These are phyloP conservation scores for Leucocoprinus birnbaumii DNA, from an alignment of 768 basidiomycete species.

Conservation along the genomic window DNA sequence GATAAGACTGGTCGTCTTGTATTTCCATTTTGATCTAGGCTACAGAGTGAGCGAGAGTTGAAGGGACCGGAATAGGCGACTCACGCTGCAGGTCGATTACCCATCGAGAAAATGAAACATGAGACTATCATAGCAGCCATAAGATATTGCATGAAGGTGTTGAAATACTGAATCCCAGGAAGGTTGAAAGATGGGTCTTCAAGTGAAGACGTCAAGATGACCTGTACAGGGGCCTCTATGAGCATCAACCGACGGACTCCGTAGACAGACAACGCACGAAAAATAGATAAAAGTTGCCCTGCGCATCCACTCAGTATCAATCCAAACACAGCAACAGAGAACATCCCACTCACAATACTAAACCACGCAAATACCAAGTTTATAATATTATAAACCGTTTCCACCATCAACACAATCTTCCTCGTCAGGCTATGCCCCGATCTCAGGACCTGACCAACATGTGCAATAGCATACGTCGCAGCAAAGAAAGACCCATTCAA, in stretches of 20 bases:
- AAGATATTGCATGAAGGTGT: conserved; percentile 68
- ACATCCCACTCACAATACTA: conserved; percentile 58
- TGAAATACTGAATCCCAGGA: conserved; percentile 65
- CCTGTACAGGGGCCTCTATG: conserved; percentile 34
- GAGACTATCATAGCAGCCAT: conserved; percentile 86
- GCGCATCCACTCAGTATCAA: neutral
- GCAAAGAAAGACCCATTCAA: conserved; percentile 94
- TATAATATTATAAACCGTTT: conserved; percentile 85
- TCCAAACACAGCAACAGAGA: neutral
- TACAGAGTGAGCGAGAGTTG: neutral
- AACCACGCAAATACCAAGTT: conserved; percentile 95
- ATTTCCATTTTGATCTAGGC: conserved; percentile 76
- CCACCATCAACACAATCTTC: conserved; percentile 71
- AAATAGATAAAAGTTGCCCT: conserved; percentile 96
- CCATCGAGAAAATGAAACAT: conserved; percentile 93
- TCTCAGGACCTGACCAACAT: conserved; percentile 73
- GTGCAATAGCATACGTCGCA: conserved; percentile 89
- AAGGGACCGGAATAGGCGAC: conserved; percentile 11
- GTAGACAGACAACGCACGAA: conserved; percentile 56
- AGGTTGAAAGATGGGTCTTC: conserved; percentile 72
- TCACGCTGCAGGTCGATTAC: conserved; percentile 87
- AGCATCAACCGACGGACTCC: neutral
- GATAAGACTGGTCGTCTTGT: conserved; percentile 71
- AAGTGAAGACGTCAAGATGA: conserved; percentile 85
- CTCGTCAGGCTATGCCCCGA: conserved; percentile 80